Conservation (phyloP, 805 yeast species). For the Nakazawaea ishiwadae region DNA sequence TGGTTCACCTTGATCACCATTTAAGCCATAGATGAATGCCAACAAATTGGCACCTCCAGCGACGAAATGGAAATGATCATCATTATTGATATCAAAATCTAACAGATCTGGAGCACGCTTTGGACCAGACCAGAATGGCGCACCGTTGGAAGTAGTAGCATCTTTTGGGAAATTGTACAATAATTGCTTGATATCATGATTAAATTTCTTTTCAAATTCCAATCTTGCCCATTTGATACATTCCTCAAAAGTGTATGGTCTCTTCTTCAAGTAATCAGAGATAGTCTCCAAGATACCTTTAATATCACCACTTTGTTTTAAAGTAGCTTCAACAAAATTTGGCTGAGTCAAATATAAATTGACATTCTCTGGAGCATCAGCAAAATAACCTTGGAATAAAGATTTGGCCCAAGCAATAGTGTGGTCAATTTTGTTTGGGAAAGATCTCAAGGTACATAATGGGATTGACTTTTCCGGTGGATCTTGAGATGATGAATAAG, state of each 20-base stretch:
- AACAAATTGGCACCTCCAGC: conserved; percentile 88
- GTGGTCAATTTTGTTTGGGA: conserved; percentile 97
- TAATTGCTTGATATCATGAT: conserved; percentile 83
- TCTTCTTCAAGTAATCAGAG: conserved; percentile 63
- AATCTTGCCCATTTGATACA: conserved; percentile 93
- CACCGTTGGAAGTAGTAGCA: conserved; percentile 85
- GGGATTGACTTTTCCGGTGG: conserved; percentile 99
- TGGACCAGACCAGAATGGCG: conserved; percentile 97
- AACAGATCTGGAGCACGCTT: conserved; percentile 94
- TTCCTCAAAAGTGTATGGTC: conserved; percentile 89
- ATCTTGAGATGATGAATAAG: conserved; percentile 93
- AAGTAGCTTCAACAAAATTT: conserved; percentile 83
- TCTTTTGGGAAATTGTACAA: conserved; percentile 93
- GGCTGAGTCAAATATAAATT: conserved; percentile 89
- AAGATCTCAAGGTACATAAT: conserved; percentile 91
- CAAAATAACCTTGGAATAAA: conserved; percentile 85
- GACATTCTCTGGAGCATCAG: conserved; percentile 90
- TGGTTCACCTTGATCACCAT: conserved; percentile 59
- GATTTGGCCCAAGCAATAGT: conserved; percentile 99
- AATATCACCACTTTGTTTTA: conserved; percentile 90
- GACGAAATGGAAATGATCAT: conserved; percentile 77
- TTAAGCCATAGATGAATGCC: conserved; percentile 86
- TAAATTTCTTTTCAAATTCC: conserved; percentile 82
- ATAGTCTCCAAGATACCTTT: conserved; percentile 84
- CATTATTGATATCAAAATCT: conserved; percentile 66